Evolutionary conservation across 1,284 basidiomycete species (phyloP).

Genomic region (Sanghuangporus weigelae): DNA sequence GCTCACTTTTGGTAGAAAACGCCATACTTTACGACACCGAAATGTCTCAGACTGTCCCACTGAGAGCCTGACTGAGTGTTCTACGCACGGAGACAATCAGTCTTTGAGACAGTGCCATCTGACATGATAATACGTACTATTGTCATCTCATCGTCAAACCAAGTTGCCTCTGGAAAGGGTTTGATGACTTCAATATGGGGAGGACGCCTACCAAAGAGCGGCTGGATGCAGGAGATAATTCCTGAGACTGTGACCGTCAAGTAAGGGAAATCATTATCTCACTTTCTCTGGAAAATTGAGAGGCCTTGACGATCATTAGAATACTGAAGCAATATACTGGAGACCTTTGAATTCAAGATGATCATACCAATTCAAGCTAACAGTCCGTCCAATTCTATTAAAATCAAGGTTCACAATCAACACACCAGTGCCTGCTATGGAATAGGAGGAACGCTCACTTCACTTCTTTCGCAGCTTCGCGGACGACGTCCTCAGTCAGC

Average conservation of each 20-base stretch:
- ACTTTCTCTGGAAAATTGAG: constrained; percentile 64
- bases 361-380: constrained; percentile 59
- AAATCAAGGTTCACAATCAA: constrained; percentile 11
- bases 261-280: background rate
- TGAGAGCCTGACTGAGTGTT: constrained; percentile 74
- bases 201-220: constrained; percentile 48
- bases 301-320: constrained; percentile 39
- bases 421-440: background rate
- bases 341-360: background rate
- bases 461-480: constrained; percentile 61
- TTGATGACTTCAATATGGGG: constrained; percentile 43
- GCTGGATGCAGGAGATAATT: constrained; percentile 31
- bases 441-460: constrained; percentile 34
- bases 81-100: constrained; percentile 28
- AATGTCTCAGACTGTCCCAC: constrained; percentile 69
- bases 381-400: constrained; percentile 46
- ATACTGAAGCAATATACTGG: background rate
- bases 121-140: constrained; percentile 40
- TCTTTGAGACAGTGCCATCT: background rate
- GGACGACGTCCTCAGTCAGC: constrained; percentile 61
- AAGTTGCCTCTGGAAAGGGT: constrained; percentile 26
- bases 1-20: constrained; percentile 62
- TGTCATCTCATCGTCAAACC: constrained; percentile 58
- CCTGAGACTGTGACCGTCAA: no score
- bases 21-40: constrained; percentile 46